Base-by-base conservation (phyloP, 2,329 filamentous ascomycete genomes). In the Pyrenochaeta sp. region DNA sequence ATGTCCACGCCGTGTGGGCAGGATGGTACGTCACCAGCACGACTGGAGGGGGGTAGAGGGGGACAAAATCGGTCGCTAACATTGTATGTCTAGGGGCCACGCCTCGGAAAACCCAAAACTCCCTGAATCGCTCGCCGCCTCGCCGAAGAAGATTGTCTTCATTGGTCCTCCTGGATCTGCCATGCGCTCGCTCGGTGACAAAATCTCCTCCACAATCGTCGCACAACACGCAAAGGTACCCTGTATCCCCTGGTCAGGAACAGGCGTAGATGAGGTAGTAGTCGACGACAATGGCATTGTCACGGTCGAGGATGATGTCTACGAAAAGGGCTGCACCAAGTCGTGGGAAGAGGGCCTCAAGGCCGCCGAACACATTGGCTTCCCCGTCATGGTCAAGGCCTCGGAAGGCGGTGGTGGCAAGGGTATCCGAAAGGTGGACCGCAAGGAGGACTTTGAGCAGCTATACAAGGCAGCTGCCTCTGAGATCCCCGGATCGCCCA, bases 341-440 rank as follows among this genome's bases (percentile, higher is more conserved):
- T 92, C 90, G 18, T 92, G 92, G 78, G 82, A 97, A 78, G 92
- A 99, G 79, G 95, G 94, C 79, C 85, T 99, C 45, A 81, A 86
- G 72, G 92, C 90, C 73, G 95, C 95, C 54, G 87, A 86, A 75
- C 85, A 91, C 72, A 99, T 99, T 76, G 95, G 95, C 64, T 99
- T 99, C 82, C 95, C 95, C 14, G 90, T 99, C 82, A 99, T 99
- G 95, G 92, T 99, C 77, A 99, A 99, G 84, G 95, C 95, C n/a
- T 98, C 95, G 2, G 95, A 99, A 82, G 95, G 95, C 81, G 95
- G 95, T 81, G 95, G 95, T 81, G 95, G 95, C 75, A 99, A 99
- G 83, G 95, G 95, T 85, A 99, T 99, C 75, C 92, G 96, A 75
- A 97, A 98, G 81, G 95, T 95, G 64, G 83, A 91, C 58, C 83